Percentiles rank a stretch among this genome's conserved stretches.
Conservation (phyloP, 2,329 filamentous ascomycete species). For the Neodidymelliopsis sp. region DNA sequence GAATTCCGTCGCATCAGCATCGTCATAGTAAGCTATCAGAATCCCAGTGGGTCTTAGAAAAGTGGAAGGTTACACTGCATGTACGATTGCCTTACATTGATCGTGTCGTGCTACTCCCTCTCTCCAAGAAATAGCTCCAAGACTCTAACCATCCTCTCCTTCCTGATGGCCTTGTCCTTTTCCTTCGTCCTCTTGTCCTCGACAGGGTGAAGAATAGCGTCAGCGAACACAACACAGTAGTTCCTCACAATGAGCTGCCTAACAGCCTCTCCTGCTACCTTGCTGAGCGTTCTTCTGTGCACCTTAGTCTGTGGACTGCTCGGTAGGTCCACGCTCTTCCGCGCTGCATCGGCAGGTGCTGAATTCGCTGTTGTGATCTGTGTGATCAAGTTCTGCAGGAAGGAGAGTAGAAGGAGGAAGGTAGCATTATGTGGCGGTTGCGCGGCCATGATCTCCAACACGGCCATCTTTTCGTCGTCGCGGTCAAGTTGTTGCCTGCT, state of each 20-base stretch:
- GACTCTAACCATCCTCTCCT: conserved; percentile 70
- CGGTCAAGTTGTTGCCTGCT: conserved; percentile 49
- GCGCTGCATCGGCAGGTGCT: conserved; percentile 29
- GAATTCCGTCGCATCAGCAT: conserved; percentile 6
- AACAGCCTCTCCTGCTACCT: conserved; percentile 60
- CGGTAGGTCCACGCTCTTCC: conserved; percentile 39
- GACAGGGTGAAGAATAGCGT: conserved; percentile 65
- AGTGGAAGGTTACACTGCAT: too few species aligned
- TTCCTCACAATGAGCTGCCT: conserved; percentile 66
- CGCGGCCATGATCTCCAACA: conserved; percentile 76
- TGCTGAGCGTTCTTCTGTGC: conserved; percentile 49
- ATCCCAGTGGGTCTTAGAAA: conserved; percentile 12
- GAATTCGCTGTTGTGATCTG: conserved; percentile 56
- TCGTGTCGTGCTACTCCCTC: conserved; percentile 2
- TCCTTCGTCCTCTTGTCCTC: conserved; percentile 52
- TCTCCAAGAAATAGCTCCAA: conserved; percentile 71
- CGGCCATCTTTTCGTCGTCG: conserved; percentile 65
- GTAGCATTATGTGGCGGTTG: conserved; percentile 82
- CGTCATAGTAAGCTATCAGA: not conserved
- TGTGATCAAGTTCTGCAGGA: conserved; percentile 67
- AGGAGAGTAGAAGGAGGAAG: conserved; percentile 85
- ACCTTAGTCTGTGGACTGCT: conserved; percentile 47
- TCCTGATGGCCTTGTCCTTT: conserved; percentile 66
- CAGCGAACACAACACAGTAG: conserved; percentile 71
- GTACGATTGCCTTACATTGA: too few species aligned